Conservation (phyloP, 768 basidiomycete genomes). For the Tremella fuciformis region DNA sequence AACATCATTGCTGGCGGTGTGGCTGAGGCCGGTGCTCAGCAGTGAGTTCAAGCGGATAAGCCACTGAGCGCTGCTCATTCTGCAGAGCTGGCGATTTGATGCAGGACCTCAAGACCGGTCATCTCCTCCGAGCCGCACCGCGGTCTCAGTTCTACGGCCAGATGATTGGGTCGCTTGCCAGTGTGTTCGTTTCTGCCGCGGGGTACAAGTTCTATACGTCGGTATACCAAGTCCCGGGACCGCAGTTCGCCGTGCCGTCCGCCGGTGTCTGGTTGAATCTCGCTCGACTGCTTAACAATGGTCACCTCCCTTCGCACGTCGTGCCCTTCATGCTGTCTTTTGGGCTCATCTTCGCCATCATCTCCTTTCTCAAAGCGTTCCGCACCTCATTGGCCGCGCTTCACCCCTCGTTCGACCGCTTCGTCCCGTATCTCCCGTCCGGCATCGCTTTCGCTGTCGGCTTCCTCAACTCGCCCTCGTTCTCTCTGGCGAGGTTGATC, state of each 20-base stretch:
- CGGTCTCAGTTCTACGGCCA: slow-evolving; percentile 89
- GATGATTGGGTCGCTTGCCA: slow-evolving; percentile 81
- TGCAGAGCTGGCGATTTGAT: slow-evolving; percentile 89
- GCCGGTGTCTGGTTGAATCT: slow-evolving; percentile 81
- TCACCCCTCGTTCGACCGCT: slow-evolving; percentile 3
- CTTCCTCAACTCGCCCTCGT: slow-evolving; percentile 91
- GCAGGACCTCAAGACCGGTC: slow-evolving; percentile 98
- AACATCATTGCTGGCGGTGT: slow-evolving; percentile 96
- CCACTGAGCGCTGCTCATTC: slow-evolving; percentile 6
- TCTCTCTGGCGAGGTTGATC: slow-evolving; percentile 83
- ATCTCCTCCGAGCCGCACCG: slow-evolving; percentile 85
- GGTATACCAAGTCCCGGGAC: slow-evolving; percentile 85
- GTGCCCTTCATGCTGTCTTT: slow-evolving; percentile 75
- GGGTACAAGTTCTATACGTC: slow-evolving; percentile 82
- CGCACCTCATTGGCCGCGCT: slow-evolving; percentile 9
- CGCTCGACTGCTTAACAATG: slow-evolving; percentile 58
- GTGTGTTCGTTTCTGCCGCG: slow-evolving; percentile 81
- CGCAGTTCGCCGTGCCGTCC: slow-evolving; percentile 92
- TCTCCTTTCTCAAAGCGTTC: slow-evolving; percentile 68
- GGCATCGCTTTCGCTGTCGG: slow-evolving; percentile 94
- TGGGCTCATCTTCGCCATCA: slow-evolving; percentile 65
- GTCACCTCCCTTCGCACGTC: slow-evolving; percentile 73
- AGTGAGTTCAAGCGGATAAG: neutral
- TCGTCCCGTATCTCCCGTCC: slow-evolving; percentile 71
- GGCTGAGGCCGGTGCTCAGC: slow-evolving; percentile 56